A percentile compares a stretch with the other conserved stretches of the same genome.
These are phyloP conservation scores for Chloris gayana DNA, from an alignment of 176 grass and related monocot genomes.

Conservation along the genomic window DNA sequence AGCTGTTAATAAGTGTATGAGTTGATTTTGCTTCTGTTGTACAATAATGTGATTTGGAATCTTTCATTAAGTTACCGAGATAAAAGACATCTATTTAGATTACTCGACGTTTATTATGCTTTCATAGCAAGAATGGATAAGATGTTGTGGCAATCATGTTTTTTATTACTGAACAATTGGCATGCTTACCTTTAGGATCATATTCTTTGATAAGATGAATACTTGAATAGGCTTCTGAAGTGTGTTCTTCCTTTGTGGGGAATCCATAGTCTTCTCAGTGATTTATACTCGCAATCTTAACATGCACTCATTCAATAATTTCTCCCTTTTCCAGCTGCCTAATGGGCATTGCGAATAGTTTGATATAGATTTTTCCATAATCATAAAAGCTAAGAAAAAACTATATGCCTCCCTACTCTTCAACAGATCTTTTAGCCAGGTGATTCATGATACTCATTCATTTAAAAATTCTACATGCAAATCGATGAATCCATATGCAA, in stretches of 20 bases:
- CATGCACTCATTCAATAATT: not conserved
- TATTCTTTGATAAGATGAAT: conserved; percentile 15
- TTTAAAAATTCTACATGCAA: conserved; percentile 27
- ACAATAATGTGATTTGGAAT: not conserved
- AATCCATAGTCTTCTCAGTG: not conserved
- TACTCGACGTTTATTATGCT: not conserved
- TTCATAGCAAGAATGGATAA: not conserved
- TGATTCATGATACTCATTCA: conserved; percentile 5
- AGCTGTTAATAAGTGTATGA: not conserved
- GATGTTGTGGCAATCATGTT: not conserved
- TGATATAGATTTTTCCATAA: not conserved
- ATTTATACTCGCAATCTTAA: not conserved
- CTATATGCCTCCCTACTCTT: not conserved
- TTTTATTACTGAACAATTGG: not conserved
- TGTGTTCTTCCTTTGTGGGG: not conserved
- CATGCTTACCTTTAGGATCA: conserved; percentile 7
- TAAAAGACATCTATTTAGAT: not conserved
- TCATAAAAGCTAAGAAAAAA: not conserved
- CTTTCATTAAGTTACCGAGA: not conserved
- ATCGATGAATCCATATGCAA: not conserved
- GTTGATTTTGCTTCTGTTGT: conserved; percentile 8
- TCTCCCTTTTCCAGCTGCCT: conserved; percentile 14
- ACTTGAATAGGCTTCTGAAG: not conserved
- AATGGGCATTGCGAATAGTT: not conserved
- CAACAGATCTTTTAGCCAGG: not conserved